Conservation (phyloP, 352 stramenopile genomes). For the Globisporangium middletonii region DNA sequence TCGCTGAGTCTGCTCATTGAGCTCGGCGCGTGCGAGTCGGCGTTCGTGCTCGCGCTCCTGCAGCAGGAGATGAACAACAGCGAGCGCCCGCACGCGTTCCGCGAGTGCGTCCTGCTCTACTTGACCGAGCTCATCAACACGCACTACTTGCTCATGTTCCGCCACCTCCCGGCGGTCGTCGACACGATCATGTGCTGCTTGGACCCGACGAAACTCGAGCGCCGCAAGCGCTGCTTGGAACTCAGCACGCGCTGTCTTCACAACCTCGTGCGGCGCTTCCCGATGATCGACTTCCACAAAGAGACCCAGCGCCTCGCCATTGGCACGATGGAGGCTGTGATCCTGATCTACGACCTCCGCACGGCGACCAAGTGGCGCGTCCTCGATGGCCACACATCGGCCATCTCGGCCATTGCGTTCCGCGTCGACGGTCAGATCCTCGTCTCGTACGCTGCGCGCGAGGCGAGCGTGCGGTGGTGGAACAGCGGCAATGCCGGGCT, state of each 20-base stretch:
- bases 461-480: conserved; percentile 80
- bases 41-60: conserved; percentile 67
- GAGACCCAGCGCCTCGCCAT: conserved; percentile 80
- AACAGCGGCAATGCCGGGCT: conserved; percentile 74
- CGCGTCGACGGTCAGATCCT: conserved; percentile 69
- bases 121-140: conserved; percentile 80
- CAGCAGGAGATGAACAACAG: conserved; percentile 83
- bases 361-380: conserved; percentile 88
- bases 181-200: conserved; percentile 83
- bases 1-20: conserved; percentile 75
- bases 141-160: conserved; percentile 81
- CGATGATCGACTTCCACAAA: conserved; percentile 87
- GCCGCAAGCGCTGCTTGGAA: conserved; percentile 66
- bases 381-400: conserved; percentile 69
- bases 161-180: conserved; percentile 74
- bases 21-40: conserved; percentile 66
- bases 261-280: conserved; percentile 75
- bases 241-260: conserved; percentile 79
- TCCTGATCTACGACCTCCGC: conserved; percentile 85
- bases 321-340: conserved; percentile 84
- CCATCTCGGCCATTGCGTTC: conserved; percentile 68
- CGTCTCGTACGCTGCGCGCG: conserved; percentile 75
- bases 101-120: conserved; percentile 70
- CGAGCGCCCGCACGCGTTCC: conserved; percentile 59
- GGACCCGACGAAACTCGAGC: conserved; percentile 79